Evolutionary conservation across 2,329 filamentous ascomycete genomes (phyloP), one percentile per base, ranked within the genome.

Genomic region (Monilinia fructigena): DNA sequence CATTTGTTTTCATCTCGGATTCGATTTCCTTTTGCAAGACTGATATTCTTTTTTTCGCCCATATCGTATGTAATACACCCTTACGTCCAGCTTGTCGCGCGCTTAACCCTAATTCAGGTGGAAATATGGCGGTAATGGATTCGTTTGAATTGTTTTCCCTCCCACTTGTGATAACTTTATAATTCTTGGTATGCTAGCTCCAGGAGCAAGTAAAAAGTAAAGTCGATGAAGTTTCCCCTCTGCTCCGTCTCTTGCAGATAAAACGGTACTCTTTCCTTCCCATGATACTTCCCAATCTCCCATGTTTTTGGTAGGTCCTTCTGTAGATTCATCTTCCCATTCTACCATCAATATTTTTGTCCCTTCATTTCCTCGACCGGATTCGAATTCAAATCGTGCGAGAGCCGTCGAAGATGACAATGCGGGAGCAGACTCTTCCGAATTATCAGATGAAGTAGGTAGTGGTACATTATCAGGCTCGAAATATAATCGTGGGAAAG

Each of bases 281-380:
- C 93, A 96, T 2, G 86, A 89, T 26, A 96, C 88, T 67, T 90
- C 85, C 92, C 92, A 96, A 54, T 73, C 69, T 10, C 70, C 72
- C 56, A 68, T 65, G 50, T 83, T 83, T 2, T 82, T 84, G 0
- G 74, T 75, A 3, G 47, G 35, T 45, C 52, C 59, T 76, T 89
- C 86, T 75, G 91, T 87, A 63, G 70, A 71, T 35, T 71, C 70
- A 76, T 89, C 86, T 75, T 91, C 87, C 93, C 93, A 97, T 77
- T 97, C 92, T 50, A 96, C 89, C 92, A 97, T 95, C 72, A 97
- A 81, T 70, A 97, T 89, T 80, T 96, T 97, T 69, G 92, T 96
- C 52, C 92, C 92, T 70, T 93, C 89, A 73, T 92, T 91, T 60
- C 87, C 89, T 76, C 85, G 86, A 47, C 88, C 89, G 0, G 86